Evolutionary conservation across 257 asterid species (phyloP).

Genomic region (Misopates orontium): DNA sequence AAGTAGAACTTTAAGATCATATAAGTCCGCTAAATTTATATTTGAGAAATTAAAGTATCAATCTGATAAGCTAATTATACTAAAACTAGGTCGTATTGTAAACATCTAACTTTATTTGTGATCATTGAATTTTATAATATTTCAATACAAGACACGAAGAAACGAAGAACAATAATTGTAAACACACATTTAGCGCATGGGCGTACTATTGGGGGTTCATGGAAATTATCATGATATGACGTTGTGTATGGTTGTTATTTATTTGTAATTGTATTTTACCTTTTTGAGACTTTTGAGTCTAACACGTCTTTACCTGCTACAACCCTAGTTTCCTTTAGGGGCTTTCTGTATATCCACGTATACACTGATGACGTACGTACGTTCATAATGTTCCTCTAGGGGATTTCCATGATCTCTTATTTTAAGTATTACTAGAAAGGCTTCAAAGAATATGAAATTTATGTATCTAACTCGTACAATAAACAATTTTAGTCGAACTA

Average conservation of each 20-base stretch:
- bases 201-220: background rate
- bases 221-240: background rate
- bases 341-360: constrained; percentile 24
- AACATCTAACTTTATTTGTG: too few relatives aligned
- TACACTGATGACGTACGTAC: constrained; percentile 7
- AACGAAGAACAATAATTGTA: background rate
- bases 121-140: background rate
- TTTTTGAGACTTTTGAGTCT: background rate
- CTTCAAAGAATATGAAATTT: too few relatives aligned
- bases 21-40: too few relatives aligned
- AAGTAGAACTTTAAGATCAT: too few relatives aligned
- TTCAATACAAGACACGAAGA: background rate
- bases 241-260: background rate
- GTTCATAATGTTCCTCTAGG: background rate
- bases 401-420: too few relatives aligned
- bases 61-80: too few relatives aligned
- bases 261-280: background rate
- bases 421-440: too few relatives aligned
- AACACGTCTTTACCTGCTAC: constrained; percentile 28
- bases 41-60: too few relatives aligned
- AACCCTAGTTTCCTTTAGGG: constrained; percentile 1
- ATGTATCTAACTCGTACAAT: background rate
- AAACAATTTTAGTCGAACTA: background rate
- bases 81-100: too few relatives aligned
- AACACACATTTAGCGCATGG: constrained; percentile 13